Percentiles rank a stretch among this genome's conserved stretches.
phyloP scores from a whole-genome alignment of 2,329 filamentous ascomycete species.

The Aspergillus jensenii region DNA sequence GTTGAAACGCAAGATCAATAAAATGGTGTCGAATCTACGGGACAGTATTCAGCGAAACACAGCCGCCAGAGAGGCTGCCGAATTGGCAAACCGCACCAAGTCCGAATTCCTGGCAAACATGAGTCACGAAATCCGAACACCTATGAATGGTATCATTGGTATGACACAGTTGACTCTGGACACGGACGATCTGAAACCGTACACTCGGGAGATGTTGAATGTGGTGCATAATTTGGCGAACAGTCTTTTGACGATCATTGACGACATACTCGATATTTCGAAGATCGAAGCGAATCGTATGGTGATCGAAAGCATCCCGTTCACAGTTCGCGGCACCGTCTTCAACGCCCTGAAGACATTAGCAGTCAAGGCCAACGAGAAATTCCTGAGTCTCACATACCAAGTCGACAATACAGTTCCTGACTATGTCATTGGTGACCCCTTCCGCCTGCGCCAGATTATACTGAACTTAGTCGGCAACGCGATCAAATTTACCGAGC shows the following conservation, averaged over 20 bases:
- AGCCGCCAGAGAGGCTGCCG: conserved; percentile 89
- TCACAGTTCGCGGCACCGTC: conserved; percentile 88
- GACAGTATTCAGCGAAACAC: conserved; percentile 98
- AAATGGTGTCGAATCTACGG: conserved; percentile 94
- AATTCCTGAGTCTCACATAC: conserved; percentile 88
- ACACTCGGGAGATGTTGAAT: conserved; percentile 97
- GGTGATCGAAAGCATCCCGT: conserved; percentile 97
- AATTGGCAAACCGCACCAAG: conserved; percentile 96
- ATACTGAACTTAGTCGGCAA: conserved; percentile 97
- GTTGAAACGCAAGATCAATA: conserved; percentile 97
- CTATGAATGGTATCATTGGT: conserved; percentile 96
- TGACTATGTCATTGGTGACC: conserved; percentile 93
- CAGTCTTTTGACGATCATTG: conserved; percentile 94
- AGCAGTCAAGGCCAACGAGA: conserved; percentile 96
- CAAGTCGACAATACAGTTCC: conserved; percentile 91
- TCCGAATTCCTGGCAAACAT: conserved; percentile 98
- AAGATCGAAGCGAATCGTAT: conserved; percentile 93
- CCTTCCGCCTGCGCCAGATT: conserved; percentile 93
- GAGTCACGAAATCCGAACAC: conserved; percentile 97
- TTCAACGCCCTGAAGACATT: conserved; percentile 97
- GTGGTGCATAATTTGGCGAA: conserved; percentile 97
- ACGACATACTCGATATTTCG: conserved; percentile 69
- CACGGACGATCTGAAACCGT: conserved; percentile 89
- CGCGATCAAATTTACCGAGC: conserved; percentile 97
- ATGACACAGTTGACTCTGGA: conserved; percentile 97